Evolutionary conservation across 345 rosid genomes (phyloP).

Genomic region (Triadica sebifera): DNA sequence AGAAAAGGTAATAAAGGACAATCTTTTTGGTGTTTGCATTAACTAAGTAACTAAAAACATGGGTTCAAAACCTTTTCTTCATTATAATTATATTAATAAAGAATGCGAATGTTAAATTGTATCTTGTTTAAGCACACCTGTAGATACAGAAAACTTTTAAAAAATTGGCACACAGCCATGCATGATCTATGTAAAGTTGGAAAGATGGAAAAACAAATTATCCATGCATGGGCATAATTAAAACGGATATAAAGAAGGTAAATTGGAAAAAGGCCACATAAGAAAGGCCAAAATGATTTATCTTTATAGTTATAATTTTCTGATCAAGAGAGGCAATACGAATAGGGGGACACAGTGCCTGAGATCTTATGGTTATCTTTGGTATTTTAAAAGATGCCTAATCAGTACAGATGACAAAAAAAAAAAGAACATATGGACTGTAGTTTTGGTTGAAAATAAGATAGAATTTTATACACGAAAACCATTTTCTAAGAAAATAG

Average conservation of each 20-base stretch:
- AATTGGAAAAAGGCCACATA: neutral
- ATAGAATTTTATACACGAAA: neutral
- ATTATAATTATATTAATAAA: neutral
- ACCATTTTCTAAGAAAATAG: neutral
- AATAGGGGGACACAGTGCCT: neutral
- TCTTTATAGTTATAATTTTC: neutral
- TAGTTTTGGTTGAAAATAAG: neutral
- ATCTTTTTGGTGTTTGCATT: constrained; percentile 2
- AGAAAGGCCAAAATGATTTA: neutral
- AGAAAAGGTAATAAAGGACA: neutral
- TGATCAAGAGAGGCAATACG: neutral
- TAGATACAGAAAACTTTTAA: neutral
- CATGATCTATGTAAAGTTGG: neutral
- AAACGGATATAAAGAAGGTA: neutral
- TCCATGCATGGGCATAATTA: neutral
- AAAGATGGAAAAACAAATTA: neutral
- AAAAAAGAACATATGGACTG: neutral
- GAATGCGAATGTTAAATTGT: no score
- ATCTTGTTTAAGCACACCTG: no score
- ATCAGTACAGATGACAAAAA: neutral
- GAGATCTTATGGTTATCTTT: neutral
- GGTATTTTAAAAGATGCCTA: neutral
- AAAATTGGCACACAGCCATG: neutral
- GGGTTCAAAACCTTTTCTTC: neutral
- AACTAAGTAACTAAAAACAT: constrained; percentile 1